These are phyloP conservation scores for Hibiscus tridactylites DNA, from an alignment of 345 rosid genomes.

Conservation along the genomic window DNA sequence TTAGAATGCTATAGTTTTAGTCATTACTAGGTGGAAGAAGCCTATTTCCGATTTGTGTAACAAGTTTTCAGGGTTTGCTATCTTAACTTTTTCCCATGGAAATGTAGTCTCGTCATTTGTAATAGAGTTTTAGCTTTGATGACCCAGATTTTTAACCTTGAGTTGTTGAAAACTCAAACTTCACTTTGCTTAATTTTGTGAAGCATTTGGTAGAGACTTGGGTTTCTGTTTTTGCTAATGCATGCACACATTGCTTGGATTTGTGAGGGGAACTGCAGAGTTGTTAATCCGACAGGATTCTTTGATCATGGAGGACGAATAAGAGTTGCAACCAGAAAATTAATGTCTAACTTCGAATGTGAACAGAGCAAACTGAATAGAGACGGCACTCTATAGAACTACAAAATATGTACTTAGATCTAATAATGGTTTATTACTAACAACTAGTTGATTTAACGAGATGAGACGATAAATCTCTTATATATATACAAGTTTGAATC, in stretches of 20 bases:
- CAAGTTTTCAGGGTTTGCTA: not conserved
- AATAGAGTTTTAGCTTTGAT: not conserved
- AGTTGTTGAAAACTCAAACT: not conserved
- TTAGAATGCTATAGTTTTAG: not conserved
- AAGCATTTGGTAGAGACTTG: too few species aligned
- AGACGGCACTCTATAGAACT: too few species aligned
- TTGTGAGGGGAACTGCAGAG: conserved; percentile 29
- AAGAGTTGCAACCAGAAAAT: conserved; percentile 43
- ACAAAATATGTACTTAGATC: too few species aligned
- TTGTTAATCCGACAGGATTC: conserved; percentile 26
- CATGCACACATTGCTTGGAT: conserved; percentile 53
- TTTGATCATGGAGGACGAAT: conserved; percentile 35
- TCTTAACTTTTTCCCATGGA: not conserved
- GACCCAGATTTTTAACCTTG: not conserved
- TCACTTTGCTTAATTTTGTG: not conserved
- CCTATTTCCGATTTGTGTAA: not conserved
- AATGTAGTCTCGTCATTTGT: not conserved
- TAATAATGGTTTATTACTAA: too few species aligned
- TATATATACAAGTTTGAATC: too few species aligned
- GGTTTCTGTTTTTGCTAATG: conserved; percentile 42
- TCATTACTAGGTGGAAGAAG: not conserved
- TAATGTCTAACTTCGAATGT: too few species aligned
- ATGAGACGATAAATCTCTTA: too few species aligned
- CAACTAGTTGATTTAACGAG: too few species aligned
- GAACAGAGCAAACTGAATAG: too few species aligned